These are phyloP conservation scores for Penicillium rolfsii DNA, from an alignment of 2,329 filamentous ascomycete species.

Conservation along the genomic window DNA sequence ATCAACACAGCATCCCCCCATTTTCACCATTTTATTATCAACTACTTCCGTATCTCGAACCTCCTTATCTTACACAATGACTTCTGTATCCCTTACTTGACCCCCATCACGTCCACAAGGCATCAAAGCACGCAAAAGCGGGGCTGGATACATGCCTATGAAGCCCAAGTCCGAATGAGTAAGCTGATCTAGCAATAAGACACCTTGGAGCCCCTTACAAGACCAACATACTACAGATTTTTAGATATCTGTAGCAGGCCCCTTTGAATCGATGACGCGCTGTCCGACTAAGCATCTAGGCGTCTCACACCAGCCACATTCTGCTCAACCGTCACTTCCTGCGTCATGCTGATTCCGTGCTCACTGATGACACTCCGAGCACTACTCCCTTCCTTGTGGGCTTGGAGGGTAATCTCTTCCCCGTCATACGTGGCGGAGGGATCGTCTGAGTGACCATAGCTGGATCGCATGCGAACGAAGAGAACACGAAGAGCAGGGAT, in stretches of 20 bases:
- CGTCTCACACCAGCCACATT: constrained; percentile 3
- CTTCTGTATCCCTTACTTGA: neutral
- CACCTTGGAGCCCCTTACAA: no score
- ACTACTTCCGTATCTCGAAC: neutral
- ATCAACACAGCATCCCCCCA: neutral
- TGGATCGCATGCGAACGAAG: constrained; percentile 22
- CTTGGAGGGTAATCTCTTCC: neutral
- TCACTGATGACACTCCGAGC: neutral
- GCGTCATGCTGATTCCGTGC: neutral
- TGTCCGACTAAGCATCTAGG: neutral
- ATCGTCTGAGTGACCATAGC: neutral
- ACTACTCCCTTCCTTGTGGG: constrained; percentile 1
- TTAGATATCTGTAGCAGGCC: neutral
- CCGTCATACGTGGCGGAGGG: neutral
- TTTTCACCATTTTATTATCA: neutral
- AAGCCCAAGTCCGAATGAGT: no score
- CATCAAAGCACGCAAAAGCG: neutral
- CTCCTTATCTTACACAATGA: neutral
- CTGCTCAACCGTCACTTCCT: neutral
- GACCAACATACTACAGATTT: neutral
- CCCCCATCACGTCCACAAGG: neutral
- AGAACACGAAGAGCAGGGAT: constrained; percentile 35
- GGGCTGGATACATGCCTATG: no score
- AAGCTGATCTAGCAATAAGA: neutral
- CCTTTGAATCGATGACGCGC: neutral